Evolutionary conservation across 306 rosid genomes (phyloP).

Genomic region (Quercus rubra): DNA sequence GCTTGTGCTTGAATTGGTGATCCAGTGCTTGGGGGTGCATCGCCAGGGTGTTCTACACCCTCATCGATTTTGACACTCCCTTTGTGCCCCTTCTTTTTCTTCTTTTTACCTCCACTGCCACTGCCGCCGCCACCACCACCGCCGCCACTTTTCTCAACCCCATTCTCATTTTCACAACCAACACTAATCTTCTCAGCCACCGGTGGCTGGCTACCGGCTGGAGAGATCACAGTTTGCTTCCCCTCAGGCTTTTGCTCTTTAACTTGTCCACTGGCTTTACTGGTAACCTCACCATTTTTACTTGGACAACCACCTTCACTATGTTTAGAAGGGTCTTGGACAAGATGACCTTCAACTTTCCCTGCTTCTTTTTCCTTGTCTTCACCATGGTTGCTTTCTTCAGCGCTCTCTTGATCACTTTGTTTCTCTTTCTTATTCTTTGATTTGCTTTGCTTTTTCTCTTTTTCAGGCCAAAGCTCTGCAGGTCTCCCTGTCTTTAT

Average conservation of each 20-base stretch:
- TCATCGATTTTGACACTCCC: conserved; percentile 17
- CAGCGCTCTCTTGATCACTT: conserved; percentile 35
- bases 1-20: conserved; percentile 2
- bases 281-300: conserved; percentile 18
- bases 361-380: conserved; percentile 30
- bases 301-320: conserved; percentile 15
- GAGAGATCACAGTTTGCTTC: conserved; percentile 32
- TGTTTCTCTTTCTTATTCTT: conserved; percentile 39
- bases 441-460: conserved; percentile 31
- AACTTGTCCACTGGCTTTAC: conserved; percentile 26
- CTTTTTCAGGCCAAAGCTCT: conserved; percentile 68
- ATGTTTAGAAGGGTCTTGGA: conserved; percentile 17
- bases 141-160: conserved; percentile 18
- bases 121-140: not conserved
- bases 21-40: conserved; percentile 29
- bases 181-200: conserved; percentile 25
- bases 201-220: conserved; percentile 34
- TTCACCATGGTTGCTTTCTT: conserved; percentile 36
- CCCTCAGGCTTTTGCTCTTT: conserved; percentile 36
- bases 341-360: conserved; percentile 24
- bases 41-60: conserved; percentile 19
- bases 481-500: conserved; percentile 56
- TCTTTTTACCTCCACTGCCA: conserved; percentile 39
- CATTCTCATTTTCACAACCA: conserved; percentile 19
- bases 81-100: conserved; percentile 48